Conservation (phyloP, 2,329 filamentous ascomycete species). For the Aspergillus costaricaensis region DNA sequence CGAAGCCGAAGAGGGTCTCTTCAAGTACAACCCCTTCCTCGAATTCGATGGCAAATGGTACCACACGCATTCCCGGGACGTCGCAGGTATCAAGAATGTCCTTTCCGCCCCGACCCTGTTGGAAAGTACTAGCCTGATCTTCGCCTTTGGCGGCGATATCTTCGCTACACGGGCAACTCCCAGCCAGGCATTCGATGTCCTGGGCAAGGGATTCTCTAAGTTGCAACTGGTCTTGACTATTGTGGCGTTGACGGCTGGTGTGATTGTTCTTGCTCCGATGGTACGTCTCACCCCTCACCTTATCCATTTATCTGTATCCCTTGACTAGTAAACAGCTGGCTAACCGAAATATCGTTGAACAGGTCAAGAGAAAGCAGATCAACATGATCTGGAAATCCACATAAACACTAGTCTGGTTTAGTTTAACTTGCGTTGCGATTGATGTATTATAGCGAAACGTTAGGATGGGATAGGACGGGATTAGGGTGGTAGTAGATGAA, state of each 20-base stretch:
- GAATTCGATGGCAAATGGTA: constrained; percentile 82
- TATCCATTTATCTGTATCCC: not conserved
- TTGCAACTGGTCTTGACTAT: constrained; percentile 81
- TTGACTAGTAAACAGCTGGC: not conserved
- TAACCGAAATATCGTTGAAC: not conserved
- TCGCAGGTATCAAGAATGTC: constrained; percentile 72
- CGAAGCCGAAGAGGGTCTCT: constrained; percentile 81
- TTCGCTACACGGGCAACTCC: constrained; percentile 87
- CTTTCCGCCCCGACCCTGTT: constrained; percentile 75
- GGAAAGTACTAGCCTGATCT: constrained; percentile 88
- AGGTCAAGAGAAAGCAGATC: constrained; percentile 55
- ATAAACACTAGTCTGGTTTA: not conserved
- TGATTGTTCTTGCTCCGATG: constrained; percentile 78
- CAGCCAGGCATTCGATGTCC: constrained; percentile 84
- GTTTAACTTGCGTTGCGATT: no score
- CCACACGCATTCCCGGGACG: constrained; percentile 78
- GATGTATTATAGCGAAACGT: not conserved
- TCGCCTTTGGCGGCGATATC: constrained; percentile 82
- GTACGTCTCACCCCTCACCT: constrained; percentile 56
- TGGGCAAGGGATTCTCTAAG: constrained; percentile 94
- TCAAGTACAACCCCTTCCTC: constrained; percentile 72
- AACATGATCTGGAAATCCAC: constrained; percentile 36
- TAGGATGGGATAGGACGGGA: not conserved
- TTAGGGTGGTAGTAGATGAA: not conserved
- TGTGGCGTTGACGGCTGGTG: constrained; percentile 73